phyloP scores from a whole-genome alignment of 2,329 filamentous ascomycete species.

The Beauveria bassiana region DNA sequence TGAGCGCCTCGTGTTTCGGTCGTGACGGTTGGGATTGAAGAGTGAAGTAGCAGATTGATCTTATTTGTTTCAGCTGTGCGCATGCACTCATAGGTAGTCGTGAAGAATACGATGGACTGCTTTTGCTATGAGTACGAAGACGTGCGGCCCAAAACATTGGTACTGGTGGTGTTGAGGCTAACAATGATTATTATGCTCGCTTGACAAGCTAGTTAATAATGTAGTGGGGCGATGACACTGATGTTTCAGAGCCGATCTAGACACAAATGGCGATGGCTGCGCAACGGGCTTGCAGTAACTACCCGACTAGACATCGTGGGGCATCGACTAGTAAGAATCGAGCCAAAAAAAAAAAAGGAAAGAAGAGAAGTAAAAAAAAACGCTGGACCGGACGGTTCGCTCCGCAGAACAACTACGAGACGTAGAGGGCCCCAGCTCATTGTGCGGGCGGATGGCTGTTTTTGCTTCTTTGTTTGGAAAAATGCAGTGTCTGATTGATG shows the following conservation, averaged over 20 bases:
- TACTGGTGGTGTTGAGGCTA: background rate
- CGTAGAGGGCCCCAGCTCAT: background rate
- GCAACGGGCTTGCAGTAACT: background rate
- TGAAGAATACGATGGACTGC: background rate
- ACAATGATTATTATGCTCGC: background rate
- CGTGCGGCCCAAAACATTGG: background rate
- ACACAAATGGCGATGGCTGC: background rate
- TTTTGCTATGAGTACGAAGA: background rate
- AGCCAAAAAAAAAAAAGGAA: background rate
- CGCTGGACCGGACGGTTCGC: background rate
- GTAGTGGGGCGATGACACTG: background rate
- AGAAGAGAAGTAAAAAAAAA: no score
- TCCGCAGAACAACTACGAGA: background rate
- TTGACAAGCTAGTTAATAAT: background rate
- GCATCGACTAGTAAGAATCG: background rate
- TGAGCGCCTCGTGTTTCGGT: background rate
- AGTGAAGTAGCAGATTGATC: background rate
- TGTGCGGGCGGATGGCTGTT: background rate
- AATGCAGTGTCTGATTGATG: conserved; percentile 3
- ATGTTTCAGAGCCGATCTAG: background rate
- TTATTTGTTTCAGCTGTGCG: background rate
- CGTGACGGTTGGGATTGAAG: background rate
- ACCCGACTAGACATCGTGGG: background rate
- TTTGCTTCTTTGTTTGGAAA: background rate
- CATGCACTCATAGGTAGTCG: background rate